These are phyloP conservation scores for Pseudopyricularia javanii DNA, from an alignment of 2,329 filamentous ascomycete genomes.

Conservation along the genomic window DNA sequence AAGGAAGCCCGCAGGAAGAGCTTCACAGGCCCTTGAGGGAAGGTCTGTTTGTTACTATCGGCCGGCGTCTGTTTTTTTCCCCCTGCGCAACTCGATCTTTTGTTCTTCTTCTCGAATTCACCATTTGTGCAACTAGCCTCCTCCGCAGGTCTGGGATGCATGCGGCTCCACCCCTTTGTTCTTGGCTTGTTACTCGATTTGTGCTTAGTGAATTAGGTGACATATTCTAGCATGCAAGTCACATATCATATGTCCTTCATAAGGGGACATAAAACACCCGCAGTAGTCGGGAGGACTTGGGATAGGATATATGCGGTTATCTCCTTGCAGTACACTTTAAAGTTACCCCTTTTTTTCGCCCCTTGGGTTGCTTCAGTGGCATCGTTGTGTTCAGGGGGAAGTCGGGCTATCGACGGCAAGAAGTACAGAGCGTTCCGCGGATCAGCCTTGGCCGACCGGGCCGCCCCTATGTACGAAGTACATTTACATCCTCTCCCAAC, in stretches of 20 bases:
- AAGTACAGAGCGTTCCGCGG: too few species aligned
- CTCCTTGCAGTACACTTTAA: too few species aligned
- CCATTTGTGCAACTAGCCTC: not conserved
- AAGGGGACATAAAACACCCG: too few species aligned
- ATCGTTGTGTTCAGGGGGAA: too few species aligned
- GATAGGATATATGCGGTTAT: not conserved
- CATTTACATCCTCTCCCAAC: too few species aligned
- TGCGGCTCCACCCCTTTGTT: not conserved
- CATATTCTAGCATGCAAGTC: not conserved
- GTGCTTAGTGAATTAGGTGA: not conserved
- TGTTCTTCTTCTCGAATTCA: not conserved
- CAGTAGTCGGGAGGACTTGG: not conserved
- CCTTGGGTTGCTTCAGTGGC: too few species aligned
- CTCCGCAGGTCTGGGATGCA: not conserved
- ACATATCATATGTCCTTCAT: too few species aligned
- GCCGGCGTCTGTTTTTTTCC: not conserved
- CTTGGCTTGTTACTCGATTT: not conserved
- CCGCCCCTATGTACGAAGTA: too few species aligned
- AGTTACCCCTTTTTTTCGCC: too few species aligned
- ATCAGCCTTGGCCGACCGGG: too few species aligned
- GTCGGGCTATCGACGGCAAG: too few species aligned
- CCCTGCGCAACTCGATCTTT: not conserved
- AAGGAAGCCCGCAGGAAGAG: constrained; percentile 24
- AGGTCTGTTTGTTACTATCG: not conserved
- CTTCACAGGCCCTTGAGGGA: not conserved